phyloP scores from a whole-genome alignment of 768 basidiomycete genomes.

The Suillus luteus region DNA sequence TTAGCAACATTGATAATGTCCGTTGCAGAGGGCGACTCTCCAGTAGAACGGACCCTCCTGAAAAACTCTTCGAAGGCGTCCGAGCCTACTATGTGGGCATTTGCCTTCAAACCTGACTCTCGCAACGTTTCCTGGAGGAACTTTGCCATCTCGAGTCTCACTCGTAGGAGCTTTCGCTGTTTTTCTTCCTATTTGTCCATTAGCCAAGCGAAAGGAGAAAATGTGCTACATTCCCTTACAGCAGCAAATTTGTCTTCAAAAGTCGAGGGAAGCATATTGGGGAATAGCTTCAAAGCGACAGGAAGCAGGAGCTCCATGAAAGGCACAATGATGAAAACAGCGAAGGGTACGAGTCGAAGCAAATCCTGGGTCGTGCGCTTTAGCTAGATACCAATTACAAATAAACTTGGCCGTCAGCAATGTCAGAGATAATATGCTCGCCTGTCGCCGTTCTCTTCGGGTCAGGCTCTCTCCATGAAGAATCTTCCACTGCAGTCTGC shows the following conservation, averaged over 20 bases:
- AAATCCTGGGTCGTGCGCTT: conserved; percentile 93
- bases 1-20: conserved; percentile 96
- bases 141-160: conserved; percentile 97
- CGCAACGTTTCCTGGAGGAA: conserved; percentile 97
- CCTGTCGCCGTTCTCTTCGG: conserved; percentile 92
- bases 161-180: conserved; percentile 90
- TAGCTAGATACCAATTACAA: conserved; percentile 49
- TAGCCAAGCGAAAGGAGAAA: background rate
- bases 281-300: conserved; percentile 95
- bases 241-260: conserved; percentile 98
- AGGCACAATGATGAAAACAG: conserved; percentile 92
- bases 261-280: conserved; percentile 97
- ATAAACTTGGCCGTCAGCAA: conserved; percentile 6
- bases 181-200: conserved; percentile 81
- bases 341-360: conserved; percentile 91
- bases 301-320: conserved; percentile 98
- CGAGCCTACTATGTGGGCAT: conserved; percentile 88
- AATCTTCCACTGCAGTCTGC: conserved; percentile 87
- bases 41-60: conserved; percentile 95
- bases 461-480: conserved; percentile 90
- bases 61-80: conserved; percentile 99
- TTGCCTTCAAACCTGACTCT: conserved; percentile 91
- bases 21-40: conserved; percentile 84
- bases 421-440: conserved; percentile 31
- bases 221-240: conserved; percentile 43